These are phyloP conservation scores for Pyricularia sp. DNA, from an alignment of 2,329 filamentous ascomycete species.

Conservation along the genomic window DNA sequence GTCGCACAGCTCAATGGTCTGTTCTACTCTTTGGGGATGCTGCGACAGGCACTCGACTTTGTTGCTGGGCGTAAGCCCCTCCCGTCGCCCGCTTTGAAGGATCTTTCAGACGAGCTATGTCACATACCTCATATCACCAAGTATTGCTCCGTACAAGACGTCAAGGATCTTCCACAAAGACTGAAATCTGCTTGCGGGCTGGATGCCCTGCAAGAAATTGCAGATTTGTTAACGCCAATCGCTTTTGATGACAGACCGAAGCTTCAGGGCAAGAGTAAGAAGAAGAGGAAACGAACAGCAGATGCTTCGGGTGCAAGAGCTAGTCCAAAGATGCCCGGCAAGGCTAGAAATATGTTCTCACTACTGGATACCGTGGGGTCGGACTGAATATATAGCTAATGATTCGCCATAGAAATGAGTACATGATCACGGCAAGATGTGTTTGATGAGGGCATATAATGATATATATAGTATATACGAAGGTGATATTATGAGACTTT, in stretches of 20 bases:
- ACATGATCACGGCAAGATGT: background rate
- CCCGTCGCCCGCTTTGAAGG: background rate
- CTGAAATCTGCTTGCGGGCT: background rate
- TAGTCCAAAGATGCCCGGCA: background rate
- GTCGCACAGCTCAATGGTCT: constrained; percentile 50
- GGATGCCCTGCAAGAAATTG: background rate
- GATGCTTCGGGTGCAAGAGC: background rate
- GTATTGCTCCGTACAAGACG: background rate
- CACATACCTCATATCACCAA: background rate
- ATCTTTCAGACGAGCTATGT: background rate
- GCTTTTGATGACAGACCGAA: background rate
- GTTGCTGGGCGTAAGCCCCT: constrained; percentile 9
- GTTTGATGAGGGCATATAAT: background rate
- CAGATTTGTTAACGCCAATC: background rate
- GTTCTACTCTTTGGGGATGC: constrained; percentile 51
- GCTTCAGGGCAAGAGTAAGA: background rate
- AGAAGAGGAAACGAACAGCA: constrained; percentile 2
- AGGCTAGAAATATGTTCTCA: constrained; percentile 1
- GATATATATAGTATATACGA: background rate
- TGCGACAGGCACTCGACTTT: constrained; percentile 37
- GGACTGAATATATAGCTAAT: background rate
- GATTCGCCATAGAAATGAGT: background rate
- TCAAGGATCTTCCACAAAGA: constrained; percentile 1
- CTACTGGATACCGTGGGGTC: background rate
- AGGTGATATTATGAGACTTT: background rate